Conservation (phyloP, 2,329 filamentous ascomycete species). For the Dryadomyces quercus-mongolicae region DNA sequence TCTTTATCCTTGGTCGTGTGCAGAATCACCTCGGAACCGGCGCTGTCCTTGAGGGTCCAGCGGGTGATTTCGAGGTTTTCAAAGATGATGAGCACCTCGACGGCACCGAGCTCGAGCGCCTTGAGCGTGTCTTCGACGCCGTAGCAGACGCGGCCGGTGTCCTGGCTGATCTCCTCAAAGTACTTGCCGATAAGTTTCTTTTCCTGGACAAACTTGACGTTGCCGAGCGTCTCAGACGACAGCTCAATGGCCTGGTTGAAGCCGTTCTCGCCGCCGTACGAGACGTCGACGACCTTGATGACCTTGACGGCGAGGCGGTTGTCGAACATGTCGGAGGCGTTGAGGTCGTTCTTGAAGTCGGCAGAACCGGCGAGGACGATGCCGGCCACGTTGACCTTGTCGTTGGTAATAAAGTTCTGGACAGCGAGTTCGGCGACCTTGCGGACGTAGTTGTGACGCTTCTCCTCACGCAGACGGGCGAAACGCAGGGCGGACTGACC, state of each 20-base stretch:
- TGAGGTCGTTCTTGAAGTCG: slow-evolving; percentile 99
- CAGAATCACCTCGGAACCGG: slow-evolving; percentile 59
- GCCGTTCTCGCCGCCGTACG: slow-evolving; percentile 96
- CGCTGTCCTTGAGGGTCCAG: slow-evolving; percentile 75
- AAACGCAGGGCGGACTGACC: slow-evolving; percentile 99
- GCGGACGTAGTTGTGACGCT: slow-evolving; percentile 98
- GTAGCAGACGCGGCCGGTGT: slow-evolving; percentile 94
- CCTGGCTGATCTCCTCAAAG: slow-evolving; percentile 98
- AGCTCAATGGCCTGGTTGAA: slow-evolving; percentile 99
- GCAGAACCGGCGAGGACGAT: slow-evolving; percentile 92
- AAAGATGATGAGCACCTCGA: slow-evolving; percentile 89
- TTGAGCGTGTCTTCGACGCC: slow-evolving; percentile 96
- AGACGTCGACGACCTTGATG: slow-evolving; percentile 98
- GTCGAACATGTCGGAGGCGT: slow-evolving; percentile 96
- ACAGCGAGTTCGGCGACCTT: slow-evolving; percentile 97
- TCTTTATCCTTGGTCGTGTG: slow-evolving; percentile 87
- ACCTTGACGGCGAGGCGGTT: slow-evolving; percentile 84
- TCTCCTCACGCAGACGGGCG: slow-evolving; percentile 96
- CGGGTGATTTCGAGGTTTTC: slow-evolving; percentile 94
- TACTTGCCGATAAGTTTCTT: slow-evolving; percentile 99
- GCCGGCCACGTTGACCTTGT: slow-evolving; percentile 96
- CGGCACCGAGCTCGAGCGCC: slow-evolving; percentile 87
- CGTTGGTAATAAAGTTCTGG: slow-evolving; percentile 96
- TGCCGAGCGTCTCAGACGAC: slow-evolving; percentile 87
- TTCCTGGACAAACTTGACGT: slow-evolving; percentile 99